Base-by-base conservation (phyloP, 148 eudicot genomes). In the Diospyros lotus region DNA sequence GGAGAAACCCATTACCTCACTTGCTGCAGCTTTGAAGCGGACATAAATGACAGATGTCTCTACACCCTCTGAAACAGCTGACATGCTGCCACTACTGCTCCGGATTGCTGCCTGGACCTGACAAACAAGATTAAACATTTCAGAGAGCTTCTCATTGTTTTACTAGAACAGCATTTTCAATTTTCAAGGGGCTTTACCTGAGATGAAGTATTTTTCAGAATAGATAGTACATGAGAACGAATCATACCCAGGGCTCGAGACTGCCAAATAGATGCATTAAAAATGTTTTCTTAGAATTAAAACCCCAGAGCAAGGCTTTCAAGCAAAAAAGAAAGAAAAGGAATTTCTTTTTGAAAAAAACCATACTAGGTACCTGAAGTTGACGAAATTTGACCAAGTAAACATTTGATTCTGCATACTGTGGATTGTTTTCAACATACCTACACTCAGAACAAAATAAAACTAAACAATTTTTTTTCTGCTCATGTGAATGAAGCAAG, bases 341-440 rank as follows among this genome's bases (percentile, higher is more conserved):
- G 28, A 28, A 28, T 28, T 28, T 28, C 28, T 28, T 28, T 28
- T 28, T 28, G 28, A 28, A 0, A 28, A 28, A 28, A 28, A 9
- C 12, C 45, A 15, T 51, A 45, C 60, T 67, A 51, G 67, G 72
- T 80, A 92, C 99, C 97, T 95, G 99, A 39, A 95, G 99, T 76
- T 93, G 99, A 56, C 98, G 88, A 83, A 95, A 95, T 85, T 95
- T 95, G 83, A 93, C 98, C 82, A 91, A 80, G 89, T 95, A 95
- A 80, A 95, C 93, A 82, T 84, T 83, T 75, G 98, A 95, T 88
- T 95, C 99, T 73, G 99, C 99, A 85, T 93, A 95, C 82, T 95
- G 99, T 65, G 98, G 97, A 82, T 95, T 95, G 76, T 87, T 93
- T 81, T 95, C 96, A 78, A 95, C 97, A 80, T 95, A 95, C 81